These are phyloP conservation scores for Pittosporum tobira DNA, from an alignment of 129 eudicot genomes.

Conservation along the genomic window DNA sequence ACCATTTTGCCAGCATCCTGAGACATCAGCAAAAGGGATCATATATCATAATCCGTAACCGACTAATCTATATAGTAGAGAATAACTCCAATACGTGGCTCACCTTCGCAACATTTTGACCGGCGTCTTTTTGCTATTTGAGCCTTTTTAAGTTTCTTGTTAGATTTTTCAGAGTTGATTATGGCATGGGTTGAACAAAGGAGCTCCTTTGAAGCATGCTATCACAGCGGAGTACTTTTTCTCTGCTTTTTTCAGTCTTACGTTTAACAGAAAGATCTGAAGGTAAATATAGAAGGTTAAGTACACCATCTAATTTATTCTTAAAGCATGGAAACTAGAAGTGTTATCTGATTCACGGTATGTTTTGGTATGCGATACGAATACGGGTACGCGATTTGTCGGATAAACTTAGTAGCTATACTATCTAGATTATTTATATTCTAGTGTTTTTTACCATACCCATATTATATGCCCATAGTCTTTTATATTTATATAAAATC, in stretches of 20 bases:
- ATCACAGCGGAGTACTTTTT: slow-evolving; percentile 60
- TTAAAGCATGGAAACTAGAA: background rate
- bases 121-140: slow-evolving; percentile 14
- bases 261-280: slow-evolving; percentile 75
- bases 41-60: background rate
- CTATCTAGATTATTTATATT: too few species aligned
- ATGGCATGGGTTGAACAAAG: slow-evolving; percentile 61
- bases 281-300: background rate
- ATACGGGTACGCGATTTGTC: background rate
- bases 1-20: slow-evolving; percentile 46
- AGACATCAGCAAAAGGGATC: background rate
- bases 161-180: slow-evolving; percentile 44
- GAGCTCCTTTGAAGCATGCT: slow-evolving; percentile 60
- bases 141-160: slow-evolving; percentile 33
- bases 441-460: too few species aligned
- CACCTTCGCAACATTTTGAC: slow-evolving; percentile 18
- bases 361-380: too few species aligned
- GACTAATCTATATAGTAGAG: background rate
- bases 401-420: too few species aligned
- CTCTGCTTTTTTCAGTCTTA: slow-evolving; percentile 74
- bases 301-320: background rate
- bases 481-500: too few species aligned
- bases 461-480: too few species aligned
- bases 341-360: too few species aligned
- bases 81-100: background rate